Percentiles rank a stretch among this genome's conserved stretches.
Evolutionary conservation across 345 rosid species (phyloP).

Genomic region (Populus simonii): DNA sequence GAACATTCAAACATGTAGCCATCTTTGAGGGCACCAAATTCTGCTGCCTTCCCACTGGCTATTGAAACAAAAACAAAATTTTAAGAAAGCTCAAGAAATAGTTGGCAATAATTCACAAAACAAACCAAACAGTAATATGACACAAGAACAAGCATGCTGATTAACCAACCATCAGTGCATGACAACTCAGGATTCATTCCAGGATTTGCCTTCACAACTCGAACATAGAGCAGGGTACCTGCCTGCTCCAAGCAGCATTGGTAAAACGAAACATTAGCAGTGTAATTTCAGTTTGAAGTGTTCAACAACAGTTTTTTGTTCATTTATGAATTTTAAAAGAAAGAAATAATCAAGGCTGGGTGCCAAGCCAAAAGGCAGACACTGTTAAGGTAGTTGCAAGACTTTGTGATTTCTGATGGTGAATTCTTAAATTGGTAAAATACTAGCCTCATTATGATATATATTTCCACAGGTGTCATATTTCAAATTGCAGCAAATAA

Average conservation of each 20-base stretch:
- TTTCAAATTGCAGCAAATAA: no score
- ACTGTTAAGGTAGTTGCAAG: background rate
- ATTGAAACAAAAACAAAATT: constrained; percentile 11
- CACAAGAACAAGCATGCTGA: constrained; percentile 2
- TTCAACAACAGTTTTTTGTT: background rate
- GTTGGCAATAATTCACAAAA: background rate
- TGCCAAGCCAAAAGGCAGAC: background rate
- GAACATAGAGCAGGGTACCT: constrained; percentile 69
- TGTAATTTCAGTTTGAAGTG: background rate
- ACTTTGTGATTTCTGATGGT: background rate
- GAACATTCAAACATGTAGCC: constrained; percentile 86
- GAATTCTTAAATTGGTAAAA: background rate
- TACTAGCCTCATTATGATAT: constrained; percentile 23
- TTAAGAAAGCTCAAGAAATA: constrained; percentile 1
- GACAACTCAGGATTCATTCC: constrained; percentile 76
- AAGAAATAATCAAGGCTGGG: background rate
- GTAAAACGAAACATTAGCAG: background rate
- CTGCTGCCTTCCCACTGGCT: constrained; percentile 82
- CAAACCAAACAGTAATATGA: background rate
- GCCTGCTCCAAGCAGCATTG: constrained; percentile 38
- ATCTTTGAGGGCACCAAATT: constrained; percentile 66
- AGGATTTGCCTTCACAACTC: constrained; percentile 70
- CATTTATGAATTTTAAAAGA: background rate
- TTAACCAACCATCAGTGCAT: constrained; percentile 61
- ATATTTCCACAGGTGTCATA: background rate